These are phyloP conservation scores for Solanum neorickii DNA, from an alignment of 257 asterid genomes.

Conservation along the genomic window DNA sequence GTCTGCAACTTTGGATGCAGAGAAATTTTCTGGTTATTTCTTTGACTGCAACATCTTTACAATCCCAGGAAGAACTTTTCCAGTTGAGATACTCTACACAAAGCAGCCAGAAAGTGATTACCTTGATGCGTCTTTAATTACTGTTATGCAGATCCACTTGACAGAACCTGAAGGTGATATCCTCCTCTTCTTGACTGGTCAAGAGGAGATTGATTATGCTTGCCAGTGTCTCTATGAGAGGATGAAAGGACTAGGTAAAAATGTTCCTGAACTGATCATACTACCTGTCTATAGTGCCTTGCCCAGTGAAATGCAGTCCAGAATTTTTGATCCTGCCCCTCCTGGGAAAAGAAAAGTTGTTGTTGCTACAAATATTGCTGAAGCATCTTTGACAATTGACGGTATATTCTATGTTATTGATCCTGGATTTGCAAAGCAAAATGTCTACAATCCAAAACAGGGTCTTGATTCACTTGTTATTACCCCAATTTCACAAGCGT, in stretches of 20 bases:
- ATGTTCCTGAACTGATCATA: constrained; percentile 77
- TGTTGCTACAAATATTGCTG: constrained; percentile 1
- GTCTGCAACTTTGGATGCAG: constrained; percentile 47
- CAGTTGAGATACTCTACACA: constrained; percentile 41
- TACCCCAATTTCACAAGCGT: not conserved
- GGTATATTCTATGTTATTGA: not conserved
- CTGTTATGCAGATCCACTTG: constrained; percentile 31
- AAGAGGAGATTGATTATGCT: constrained; percentile 92
- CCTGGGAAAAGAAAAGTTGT: constrained; percentile 28
- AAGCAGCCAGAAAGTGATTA: not conserved
- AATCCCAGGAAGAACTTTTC: constrained; percentile 86
- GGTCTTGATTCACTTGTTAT: not conserved
- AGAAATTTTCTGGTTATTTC: constrained; percentile 80
- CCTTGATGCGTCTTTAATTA: not conserved
- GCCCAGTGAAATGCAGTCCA: constrained; percentile 93
- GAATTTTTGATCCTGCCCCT: constrained; percentile 88
- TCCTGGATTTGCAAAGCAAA: not conserved
- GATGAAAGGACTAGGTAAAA: constrained; percentile 77
- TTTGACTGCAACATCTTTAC: constrained; percentile 88
- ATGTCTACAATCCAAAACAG: not conserved
- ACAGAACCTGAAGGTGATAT: constrained; percentile 91
- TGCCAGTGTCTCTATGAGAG: constrained; percentile 84
- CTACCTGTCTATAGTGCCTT: constrained; percentile 88
- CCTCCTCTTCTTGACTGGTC: constrained; percentile 83
- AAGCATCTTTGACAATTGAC: not conserved